Conservation (phyloP, 1,139 yeast species). For the Geotrichum cucujoidarum region DNA sequence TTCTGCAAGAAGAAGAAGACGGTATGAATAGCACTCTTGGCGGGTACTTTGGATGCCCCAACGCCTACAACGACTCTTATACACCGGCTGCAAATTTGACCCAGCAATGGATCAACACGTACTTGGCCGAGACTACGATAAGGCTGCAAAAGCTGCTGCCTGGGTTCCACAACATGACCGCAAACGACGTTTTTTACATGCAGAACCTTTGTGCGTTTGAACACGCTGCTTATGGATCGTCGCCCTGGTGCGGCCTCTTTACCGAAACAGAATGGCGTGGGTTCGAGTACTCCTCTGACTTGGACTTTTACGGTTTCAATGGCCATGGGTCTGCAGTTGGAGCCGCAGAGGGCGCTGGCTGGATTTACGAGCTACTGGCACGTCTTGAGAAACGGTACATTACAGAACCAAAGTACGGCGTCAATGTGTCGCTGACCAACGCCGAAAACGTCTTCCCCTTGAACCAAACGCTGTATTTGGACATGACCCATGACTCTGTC, state of each 20-base stretch:
- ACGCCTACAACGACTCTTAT: slow-evolving; percentile 30
- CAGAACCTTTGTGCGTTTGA: slow-evolving; percentile 49
- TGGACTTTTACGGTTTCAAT: slow-evolving; percentile 39
- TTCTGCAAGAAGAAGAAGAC: slow-evolving; percentile 35
- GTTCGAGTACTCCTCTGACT: slow-evolving; percentile 44
- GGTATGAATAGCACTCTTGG: slow-evolving; percentile 43
- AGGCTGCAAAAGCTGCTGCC: slow-evolving; percentile 44
- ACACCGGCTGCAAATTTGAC: slow-evolving; percentile 26
- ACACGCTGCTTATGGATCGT: slow-evolving; percentile 46
- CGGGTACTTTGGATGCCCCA: slow-evolving; percentile 40
- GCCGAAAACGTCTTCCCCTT: slow-evolving; percentile 37
- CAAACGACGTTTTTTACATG: slow-evolving; percentile 39
- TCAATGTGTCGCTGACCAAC: slow-evolving; percentile 37
- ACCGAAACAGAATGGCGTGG: slow-evolving; percentile 49
- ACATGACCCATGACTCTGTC: slow-evolving; percentile 43
- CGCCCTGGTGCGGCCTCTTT: slow-evolving; percentile 46
- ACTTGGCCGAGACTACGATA: slow-evolving; percentile 40
- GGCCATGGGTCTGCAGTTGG: slow-evolving; percentile 40
- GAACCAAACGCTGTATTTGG: slow-evolving; percentile 42
- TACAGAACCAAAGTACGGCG: slow-evolving; percentile 33
- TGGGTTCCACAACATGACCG: slow-evolving; percentile 38
- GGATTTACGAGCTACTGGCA: slow-evolving; percentile 39
- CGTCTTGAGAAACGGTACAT: slow-evolving; percentile 34
- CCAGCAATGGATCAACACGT: slow-evolving; percentile 37
- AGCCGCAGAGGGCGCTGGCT: slow-evolving; percentile 42